phyloP scores from a whole-genome alignment of 495 filamentous ascomycete genomes.

The Sordaria brevicollis region DNA sequence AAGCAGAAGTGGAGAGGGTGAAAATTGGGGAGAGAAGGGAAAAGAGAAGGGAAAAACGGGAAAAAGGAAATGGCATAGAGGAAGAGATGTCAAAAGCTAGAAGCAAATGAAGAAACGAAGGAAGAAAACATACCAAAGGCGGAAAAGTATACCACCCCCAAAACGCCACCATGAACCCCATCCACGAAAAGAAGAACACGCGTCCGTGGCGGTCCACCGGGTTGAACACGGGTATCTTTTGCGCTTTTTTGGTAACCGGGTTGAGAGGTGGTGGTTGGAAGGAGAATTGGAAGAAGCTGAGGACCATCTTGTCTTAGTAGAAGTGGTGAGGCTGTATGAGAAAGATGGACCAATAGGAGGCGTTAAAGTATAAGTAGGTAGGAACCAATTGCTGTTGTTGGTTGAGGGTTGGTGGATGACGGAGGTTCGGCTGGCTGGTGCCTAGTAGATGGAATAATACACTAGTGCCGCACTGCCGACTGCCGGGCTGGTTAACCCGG shows the following conservation, averaged over 20 bases:
- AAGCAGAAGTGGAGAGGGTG: background rate
- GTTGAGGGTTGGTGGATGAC: no score
- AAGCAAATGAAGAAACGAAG: background rate
- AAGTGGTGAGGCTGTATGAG: background rate
- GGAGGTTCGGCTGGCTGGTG: no score
- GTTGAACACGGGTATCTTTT: conserved; percentile 72
- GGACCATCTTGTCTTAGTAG: conserved; percentile 22
- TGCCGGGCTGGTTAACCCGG: no score
- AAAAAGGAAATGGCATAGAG: no score
- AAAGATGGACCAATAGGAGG: background rate
- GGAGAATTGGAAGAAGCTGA: conserved; percentile 45
- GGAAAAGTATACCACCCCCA: conserved; percentile 87
- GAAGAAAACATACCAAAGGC: conserved; percentile 50
- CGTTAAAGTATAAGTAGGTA: no score
- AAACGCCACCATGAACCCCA: conserved; percentile 93
- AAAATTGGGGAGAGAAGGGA: no score
- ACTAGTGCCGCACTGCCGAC: no score
- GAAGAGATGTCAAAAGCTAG: no score
- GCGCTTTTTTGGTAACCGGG: conserved; percentile 70
- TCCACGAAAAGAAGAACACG: conserved; percentile 90
- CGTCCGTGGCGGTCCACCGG: conserved; percentile 72
- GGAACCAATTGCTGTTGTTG: no score
- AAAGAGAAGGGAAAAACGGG: no score
- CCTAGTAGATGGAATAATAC: no score
- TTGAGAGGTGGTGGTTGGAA: conserved; percentile 46